Conservation (phyloP, 2,329 filamentous ascomycete species). For the Metarhizium anisopliae region DNA sequence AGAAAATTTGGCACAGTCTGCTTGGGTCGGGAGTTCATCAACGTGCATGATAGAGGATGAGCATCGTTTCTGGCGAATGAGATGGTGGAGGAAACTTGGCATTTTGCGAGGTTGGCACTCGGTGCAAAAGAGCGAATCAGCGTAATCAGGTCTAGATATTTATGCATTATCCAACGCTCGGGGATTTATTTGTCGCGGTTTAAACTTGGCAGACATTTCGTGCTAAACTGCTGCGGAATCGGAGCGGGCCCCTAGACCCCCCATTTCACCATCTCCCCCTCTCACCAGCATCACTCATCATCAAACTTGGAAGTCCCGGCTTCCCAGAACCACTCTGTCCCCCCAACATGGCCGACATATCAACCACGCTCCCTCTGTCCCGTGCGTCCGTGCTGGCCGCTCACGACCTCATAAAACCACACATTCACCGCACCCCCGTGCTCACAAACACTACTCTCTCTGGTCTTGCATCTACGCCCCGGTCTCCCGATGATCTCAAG, state of each 20-base stretch:
- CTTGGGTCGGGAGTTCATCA: not conserved
- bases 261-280: too few species aligned
- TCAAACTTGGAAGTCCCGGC: not conserved
- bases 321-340: not conserved
- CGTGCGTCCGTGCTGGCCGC: slow-evolving; percentile 64
- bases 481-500: slow-evolving; percentile 40
- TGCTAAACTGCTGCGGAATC: too few species aligned
- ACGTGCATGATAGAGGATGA: not conserved
- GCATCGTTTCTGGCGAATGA: not conserved
- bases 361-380: slow-evolving; percentile 55
- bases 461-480: slow-evolving; percentile 63
- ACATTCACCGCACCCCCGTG: slow-evolving; percentile 78
- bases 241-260: too few species aligned
- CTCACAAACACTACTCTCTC: slow-evolving; percentile 71
- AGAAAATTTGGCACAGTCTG: not conserved
- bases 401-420: slow-evolving; percentile 60
- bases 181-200: not conserved
- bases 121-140: not conserved
- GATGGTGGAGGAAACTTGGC: not conserved
- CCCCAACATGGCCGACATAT: not conserved
- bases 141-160: not conserved
- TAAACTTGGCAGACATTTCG: too few species aligned
- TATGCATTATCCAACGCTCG: not conserved
- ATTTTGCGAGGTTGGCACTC: not conserved
- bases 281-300: too few species aligned